Percentiles rank a stretch among this genome's conserved stretches.
Conservation (phyloP, 2,329 filamentous ascomycete genomes). For the Didymellaceae sp. region DNA sequence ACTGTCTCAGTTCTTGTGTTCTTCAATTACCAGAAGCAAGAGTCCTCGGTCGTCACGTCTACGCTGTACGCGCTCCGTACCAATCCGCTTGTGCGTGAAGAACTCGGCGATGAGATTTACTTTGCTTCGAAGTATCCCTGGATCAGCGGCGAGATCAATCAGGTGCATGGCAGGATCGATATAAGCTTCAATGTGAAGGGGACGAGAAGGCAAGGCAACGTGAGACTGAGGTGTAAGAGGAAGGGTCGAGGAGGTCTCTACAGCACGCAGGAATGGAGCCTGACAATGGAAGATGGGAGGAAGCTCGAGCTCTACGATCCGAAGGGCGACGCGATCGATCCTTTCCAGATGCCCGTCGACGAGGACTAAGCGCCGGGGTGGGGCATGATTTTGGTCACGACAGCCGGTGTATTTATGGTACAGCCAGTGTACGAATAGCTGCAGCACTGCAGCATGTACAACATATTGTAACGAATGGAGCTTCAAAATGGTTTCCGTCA, state of each 20-base stretch:
- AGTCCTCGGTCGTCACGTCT: conserved; percentile 79
- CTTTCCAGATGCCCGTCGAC: conserved; percentile 60
- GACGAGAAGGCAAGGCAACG: conserved; percentile 70
- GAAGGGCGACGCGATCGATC: conserved; percentile 60
- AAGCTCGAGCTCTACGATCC: conserved; percentile 79
- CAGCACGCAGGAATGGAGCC: conserved; percentile 88
- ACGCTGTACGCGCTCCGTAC: conserved; percentile 92
- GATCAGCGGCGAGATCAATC: conserved; percentile 76
- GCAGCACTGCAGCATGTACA: conserved; percentile 17
- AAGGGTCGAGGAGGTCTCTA: conserved; percentile 74
- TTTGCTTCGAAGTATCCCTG: conserved; percentile 58
- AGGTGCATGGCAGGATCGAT: conserved; percentile 88
- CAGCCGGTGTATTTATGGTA: no score
- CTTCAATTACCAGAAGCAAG: conserved; percentile 99
- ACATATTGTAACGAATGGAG: neutral
- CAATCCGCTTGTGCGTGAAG: conserved; percentile 72
- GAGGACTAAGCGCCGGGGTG: conserved; percentile 17
- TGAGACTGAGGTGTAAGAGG: conserved; percentile 81
- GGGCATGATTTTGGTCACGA: neutral
- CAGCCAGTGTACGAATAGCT: conserved; percentile 25
- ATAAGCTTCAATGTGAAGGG: conserved; percentile 88
- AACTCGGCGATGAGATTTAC: conserved; percentile 75
- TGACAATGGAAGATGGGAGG: conserved; percentile 70
- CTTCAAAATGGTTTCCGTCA: neutral
- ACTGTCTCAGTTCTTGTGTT: conserved; percentile 78